phyloP scores from a whole-genome alignment of 768 basidiomycete genomes.

The Calocybe gangraenosa region DNA sequence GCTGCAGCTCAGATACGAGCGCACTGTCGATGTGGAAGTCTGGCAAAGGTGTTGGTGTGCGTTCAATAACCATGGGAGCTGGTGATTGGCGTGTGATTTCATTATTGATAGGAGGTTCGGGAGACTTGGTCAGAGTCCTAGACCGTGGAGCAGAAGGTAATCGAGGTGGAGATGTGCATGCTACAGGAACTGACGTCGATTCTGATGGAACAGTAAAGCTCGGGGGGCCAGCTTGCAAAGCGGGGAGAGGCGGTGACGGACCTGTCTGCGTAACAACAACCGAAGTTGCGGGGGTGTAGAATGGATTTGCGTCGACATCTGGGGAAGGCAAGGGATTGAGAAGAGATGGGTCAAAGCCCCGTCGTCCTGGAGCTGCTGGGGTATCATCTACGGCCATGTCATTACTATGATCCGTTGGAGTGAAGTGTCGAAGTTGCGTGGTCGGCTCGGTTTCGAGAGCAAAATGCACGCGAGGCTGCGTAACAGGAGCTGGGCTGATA shows the following conservation, averaged over 20 bases:
- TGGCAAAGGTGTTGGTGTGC: conserved; percentile 68
- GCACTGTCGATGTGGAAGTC: conserved; percentile 66
- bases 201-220: conserved; percentile 17
- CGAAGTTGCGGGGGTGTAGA: conserved; percentile 10
- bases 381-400: conserved; percentile 36
- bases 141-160: conserved; percentile 14
- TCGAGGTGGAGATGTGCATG: conserved; percentile 18
- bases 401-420: conserved; percentile 1
- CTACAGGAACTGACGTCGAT: conserved; percentile 10
- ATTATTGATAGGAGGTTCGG: conserved; percentile 10
- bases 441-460: conserved; percentile 31
- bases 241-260: conserved; percentile 4
- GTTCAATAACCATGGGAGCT: conserved; percentile 48
- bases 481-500: conserved; percentile 28
- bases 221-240: conserved; percentile 12
- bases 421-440: not conserved
- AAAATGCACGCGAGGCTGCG: conserved; percentile 47
- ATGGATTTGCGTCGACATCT: conserved; percentile 20
- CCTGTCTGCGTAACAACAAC: conserved; percentile 3
- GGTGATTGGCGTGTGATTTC: conserved; percentile 14
- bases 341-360: conserved; percentile 43
- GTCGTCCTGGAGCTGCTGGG: conserved; percentile 21
- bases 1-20: conserved; percentile 44
- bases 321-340: conserved; percentile 47
- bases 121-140: conserved; percentile 16